Conservation (phyloP, 2,329 filamentous ascomycete genomes). For the Coniella lustricola region DNA sequence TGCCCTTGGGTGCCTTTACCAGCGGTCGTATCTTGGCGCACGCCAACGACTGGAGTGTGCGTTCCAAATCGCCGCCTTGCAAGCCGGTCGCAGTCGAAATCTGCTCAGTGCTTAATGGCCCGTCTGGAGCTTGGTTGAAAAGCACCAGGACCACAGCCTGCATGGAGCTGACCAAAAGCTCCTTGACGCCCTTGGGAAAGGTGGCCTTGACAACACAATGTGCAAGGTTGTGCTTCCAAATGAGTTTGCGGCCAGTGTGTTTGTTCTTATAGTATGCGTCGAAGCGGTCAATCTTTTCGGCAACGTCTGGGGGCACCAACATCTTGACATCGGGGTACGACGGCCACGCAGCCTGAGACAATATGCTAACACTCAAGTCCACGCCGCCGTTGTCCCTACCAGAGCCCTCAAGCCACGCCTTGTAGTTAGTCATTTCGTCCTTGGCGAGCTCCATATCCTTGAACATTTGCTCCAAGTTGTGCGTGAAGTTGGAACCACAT, state of each 20-base stretch:
- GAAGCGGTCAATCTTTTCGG: slow-evolving; percentile 71
- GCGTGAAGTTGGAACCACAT: slow-evolving; percentile 89
- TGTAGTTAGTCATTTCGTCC: slow-evolving; percentile 90
- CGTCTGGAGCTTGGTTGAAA: slow-evolving; percentile 69
- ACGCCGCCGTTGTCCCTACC: slow-evolving; percentile 43
- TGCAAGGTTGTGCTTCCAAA: slow-evolving; percentile 89
- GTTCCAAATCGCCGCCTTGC: slow-evolving; percentile 69
- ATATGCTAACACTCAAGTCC: slow-evolving; percentile 77
- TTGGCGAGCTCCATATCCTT: slow-evolving; percentile 91
- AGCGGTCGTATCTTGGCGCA: slow-evolving; percentile 84
- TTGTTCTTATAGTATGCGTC: slow-evolving; percentile 82
- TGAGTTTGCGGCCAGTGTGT: slow-evolving; percentile 77
- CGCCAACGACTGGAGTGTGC: slow-evolving; percentile 90
- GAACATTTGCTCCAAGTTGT: slow-evolving; percentile 99
- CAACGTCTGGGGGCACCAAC: slow-evolving; percentile 64
- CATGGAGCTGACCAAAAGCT: slow-evolving; percentile 84
- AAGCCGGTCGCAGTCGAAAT: slow-evolving; percentile 70
- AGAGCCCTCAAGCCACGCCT: slow-evolving; percentile 51
- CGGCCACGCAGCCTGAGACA: slow-evolving; percentile 91
- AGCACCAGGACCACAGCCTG: slow-evolving; percentile 86
- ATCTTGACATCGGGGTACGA: slow-evolving; percentile 71
- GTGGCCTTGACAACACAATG: slow-evolving; percentile 79
- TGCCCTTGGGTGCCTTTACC: slow-evolving; percentile 74
- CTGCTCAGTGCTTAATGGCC: slow-evolving; percentile 65
- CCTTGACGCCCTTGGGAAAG: slow-evolving; percentile 76